Percentiles rank a stretch among this genome's conserved stretches.
Evolutionary conservation across 495 filamentous ascomycete genomes (phyloP).

Genomic region (Daldinia grandis): DNA sequence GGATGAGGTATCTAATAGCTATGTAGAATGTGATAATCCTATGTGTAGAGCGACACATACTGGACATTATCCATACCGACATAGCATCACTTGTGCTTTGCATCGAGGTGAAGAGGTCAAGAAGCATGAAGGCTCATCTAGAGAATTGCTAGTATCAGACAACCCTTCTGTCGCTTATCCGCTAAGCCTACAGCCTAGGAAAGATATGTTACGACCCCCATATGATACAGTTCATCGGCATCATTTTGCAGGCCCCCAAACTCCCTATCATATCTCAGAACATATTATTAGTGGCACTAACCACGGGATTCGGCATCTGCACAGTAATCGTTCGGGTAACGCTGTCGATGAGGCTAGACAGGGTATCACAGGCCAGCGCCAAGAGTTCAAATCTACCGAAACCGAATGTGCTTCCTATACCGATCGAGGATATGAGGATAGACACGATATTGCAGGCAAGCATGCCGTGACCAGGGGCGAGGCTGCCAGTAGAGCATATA

Average conservation of each 20-base stretch:
- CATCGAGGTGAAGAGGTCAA: conserved; percentile 39
- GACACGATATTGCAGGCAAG: neutral
- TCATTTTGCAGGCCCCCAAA: neutral
- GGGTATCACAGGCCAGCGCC: neutral
- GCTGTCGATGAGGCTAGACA: neutral
- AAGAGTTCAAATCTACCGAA: neutral
- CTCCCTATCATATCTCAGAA: conserved; percentile 1
- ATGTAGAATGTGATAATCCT: conserved; percentile 42
- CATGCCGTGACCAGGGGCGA: neutral
- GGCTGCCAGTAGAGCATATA: neutral
- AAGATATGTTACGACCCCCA: neutral
- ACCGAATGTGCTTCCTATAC: neutral
- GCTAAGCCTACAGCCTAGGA: neutral
- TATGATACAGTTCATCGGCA: conserved; percentile 5
- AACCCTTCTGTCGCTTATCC: neutral
- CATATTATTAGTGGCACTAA: neutral
- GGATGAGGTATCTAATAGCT: conserved; percentile 9
- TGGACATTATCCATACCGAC: conserved; percentile 47
- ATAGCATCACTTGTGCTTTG: conserved; percentile 39
- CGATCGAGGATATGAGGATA: neutral
- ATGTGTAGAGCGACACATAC: conserved; percentile 46
- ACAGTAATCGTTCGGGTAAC: neutral
- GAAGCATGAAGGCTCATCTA: conserved; percentile 21
- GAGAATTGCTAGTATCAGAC: neutral
- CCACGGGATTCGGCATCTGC: neutral